A percentile compares a stretch with the other conserved stretches of the same genome.
Evolutionary conservation across 148 eudicot species (phyloP).

Genomic region (Rhododendron simsii): DNA sequence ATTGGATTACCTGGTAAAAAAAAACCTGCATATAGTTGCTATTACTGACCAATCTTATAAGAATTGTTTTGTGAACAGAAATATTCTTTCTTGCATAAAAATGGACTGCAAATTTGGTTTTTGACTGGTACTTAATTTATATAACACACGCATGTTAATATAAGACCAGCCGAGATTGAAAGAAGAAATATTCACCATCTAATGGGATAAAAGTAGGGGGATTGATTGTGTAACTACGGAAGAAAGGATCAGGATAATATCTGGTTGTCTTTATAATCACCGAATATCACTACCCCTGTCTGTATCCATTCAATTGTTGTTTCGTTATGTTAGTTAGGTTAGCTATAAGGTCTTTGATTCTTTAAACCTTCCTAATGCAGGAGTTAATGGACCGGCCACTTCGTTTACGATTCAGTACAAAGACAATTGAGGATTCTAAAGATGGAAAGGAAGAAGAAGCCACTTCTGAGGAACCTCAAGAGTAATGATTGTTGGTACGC

Average conservation of each 20-base stretch:
- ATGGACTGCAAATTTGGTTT: neutral
- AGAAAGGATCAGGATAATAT: neutral
- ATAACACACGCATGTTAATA: neutral
- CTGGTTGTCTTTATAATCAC: neutral
- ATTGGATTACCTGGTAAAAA: too few relatives aligned
- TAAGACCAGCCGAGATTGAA: neutral
- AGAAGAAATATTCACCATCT: neutral
- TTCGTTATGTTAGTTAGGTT: neutral
- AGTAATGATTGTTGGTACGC: neutral
- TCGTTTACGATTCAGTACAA: constrained; percentile 56
- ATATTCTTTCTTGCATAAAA: neutral
- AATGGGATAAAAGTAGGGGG: neutral
- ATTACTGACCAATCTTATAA: neutral
- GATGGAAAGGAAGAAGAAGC: constrained; percentile 25
- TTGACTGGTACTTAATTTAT: neutral
- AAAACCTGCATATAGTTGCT: too few relatives aligned
- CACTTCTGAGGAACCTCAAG: constrained; percentile 31
- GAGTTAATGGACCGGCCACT: constrained; percentile 74
- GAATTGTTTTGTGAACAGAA: neutral
- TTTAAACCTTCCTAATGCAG: constrained; percentile 26
- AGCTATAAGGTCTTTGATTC: neutral
- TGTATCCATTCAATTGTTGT: neutral
- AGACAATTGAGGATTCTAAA: constrained; percentile 34
- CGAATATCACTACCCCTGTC: neutral
- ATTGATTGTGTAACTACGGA: neutral